Evolutionary conservation across 2,329 filamentous ascomycete genomes (phyloP).

Genomic region (Penicillium sp.): DNA sequence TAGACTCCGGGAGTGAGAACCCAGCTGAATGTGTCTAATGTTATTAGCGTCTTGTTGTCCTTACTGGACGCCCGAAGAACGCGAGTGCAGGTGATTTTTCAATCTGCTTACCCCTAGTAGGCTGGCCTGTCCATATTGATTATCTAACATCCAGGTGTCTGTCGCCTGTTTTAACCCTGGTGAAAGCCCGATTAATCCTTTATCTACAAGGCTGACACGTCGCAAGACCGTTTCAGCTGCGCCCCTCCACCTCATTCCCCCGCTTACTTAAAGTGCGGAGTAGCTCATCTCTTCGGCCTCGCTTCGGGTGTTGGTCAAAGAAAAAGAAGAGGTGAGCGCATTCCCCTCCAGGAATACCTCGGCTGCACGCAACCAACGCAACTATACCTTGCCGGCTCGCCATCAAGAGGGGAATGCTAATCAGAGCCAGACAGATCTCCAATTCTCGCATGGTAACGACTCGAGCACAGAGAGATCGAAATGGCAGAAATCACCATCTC

Average conservation of each 20-base stretch:
- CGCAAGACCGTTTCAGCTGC: not conserved
- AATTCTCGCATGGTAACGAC: not conserved
- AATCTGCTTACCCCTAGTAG: too few relatives aligned
- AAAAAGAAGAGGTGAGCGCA: not conserved
- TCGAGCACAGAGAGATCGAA: not conserved
- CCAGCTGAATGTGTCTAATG: not conserved
- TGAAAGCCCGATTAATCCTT: too few relatives aligned
- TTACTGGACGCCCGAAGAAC: too few relatives aligned
- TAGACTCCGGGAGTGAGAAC: not conserved
- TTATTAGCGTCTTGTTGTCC: too few relatives aligned
- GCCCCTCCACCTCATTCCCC: not conserved
- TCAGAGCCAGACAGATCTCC: not conserved
- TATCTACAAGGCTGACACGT: not conserved
- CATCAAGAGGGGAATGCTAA: not conserved
- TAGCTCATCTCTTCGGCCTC: not conserved
- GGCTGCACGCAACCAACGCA: not conserved
- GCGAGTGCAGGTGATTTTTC: not conserved
- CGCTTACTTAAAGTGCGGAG: constrained; percentile 3
- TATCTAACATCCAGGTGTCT: not conserved
- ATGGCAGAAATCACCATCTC: constrained; percentile 52
- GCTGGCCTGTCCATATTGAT: too few relatives aligned
- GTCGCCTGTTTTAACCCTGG: not conserved
- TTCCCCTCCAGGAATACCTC: not conserved
- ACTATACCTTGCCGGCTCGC: not conserved
- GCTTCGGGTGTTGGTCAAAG: too few relatives aligned